Base-by-base conservation (phyloP, 345 rosid species). In the Hibiscus mutabilis region DNA sequence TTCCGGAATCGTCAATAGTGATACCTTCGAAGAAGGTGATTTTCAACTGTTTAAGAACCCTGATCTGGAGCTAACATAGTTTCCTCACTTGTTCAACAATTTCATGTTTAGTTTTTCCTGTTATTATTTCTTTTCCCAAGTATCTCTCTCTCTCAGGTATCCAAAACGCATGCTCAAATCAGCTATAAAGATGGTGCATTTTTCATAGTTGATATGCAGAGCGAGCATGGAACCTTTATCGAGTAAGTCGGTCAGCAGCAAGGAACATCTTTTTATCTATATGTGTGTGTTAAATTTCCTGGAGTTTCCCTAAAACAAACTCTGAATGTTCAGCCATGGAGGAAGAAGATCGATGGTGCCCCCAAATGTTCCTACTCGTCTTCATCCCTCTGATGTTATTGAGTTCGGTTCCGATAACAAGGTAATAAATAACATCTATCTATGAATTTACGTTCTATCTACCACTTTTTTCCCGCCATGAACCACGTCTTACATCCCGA, bases 211-310 rank as follows among this genome's bases (percentile, higher is more conserved):
- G 99, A 92, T 87, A 80, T 92, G 70, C 63, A 49, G 67, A 95
- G 98, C 44, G 75, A 90, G 70, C 82, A 88, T 60, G 98, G 99
- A 0, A 89, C 97, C 60, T 92, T 92, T 60, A 80, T 83, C 6
- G 84, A 86, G 99, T 95, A 86, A 89, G 98, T 77, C 52, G 5
- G 8, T 29, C 18, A 33, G 3, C 33, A 49, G 57, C 19, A 42
- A 2, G 3, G 12, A 47, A 49, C 52, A 75, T 66, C 27, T 63
- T 52, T 27, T 25, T 67, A 16, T 51, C 16, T 16, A 49, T 49
- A 49, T 2, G 5, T 6, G 21, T n/a, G 21, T 47, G 47, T 58
- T 19, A 27, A 15, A 42, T 42, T 22, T 15, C 9, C 8, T 63
- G 33, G 44, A 73, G 25, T 56, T 19, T 49, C 19, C 59, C 65